Conservation (phyloP, 1,284 basidiomycete genomes). For the Ceratobasidium sp. region DNA sequence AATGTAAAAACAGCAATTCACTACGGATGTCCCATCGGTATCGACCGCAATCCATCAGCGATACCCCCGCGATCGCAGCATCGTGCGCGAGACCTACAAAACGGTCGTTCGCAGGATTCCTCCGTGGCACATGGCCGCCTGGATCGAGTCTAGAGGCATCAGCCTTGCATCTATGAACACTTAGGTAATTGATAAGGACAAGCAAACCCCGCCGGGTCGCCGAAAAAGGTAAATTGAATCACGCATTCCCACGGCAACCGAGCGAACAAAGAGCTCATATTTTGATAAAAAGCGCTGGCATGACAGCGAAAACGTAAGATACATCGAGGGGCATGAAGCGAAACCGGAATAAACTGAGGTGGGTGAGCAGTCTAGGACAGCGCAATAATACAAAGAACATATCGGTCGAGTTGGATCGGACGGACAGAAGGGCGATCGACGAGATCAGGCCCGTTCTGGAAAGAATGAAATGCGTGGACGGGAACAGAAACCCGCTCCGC, state of each 20-base stretch:
- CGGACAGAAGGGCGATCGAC: neutral
- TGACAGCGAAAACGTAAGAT: constrained; percentile 27
- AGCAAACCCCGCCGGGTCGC: neutral
- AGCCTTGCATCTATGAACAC: neutral
- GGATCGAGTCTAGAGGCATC: too few species aligned
- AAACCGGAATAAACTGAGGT: neutral
- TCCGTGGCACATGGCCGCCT: too few species aligned
- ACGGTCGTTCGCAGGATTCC: too few species aligned
- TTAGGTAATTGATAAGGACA: neutral
- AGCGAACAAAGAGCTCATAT: neutral
- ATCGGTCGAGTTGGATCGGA: constrained; percentile 37
- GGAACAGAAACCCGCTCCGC: constrained; percentile 32
- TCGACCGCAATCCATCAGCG: too few species aligned
- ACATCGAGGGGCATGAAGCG: constrained; percentile 1
- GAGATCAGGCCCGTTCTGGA: neutral
- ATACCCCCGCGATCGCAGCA: too few species aligned
- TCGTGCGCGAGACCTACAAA: too few species aligned
- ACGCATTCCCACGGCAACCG: neutral
- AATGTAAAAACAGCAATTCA: too few species aligned
- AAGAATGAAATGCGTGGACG: constrained; percentile 23
- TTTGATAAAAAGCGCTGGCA: neutral
- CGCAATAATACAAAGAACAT: constrained; percentile 33
- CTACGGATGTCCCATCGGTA: too few species aligned
- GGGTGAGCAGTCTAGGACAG: constrained; percentile 17
- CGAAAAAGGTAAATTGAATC: neutral